Evolutionary conservation across 2,329 filamentous ascomycete genomes (phyloP).

Genomic region (Aspergillus pseudoglaucus): DNA sequence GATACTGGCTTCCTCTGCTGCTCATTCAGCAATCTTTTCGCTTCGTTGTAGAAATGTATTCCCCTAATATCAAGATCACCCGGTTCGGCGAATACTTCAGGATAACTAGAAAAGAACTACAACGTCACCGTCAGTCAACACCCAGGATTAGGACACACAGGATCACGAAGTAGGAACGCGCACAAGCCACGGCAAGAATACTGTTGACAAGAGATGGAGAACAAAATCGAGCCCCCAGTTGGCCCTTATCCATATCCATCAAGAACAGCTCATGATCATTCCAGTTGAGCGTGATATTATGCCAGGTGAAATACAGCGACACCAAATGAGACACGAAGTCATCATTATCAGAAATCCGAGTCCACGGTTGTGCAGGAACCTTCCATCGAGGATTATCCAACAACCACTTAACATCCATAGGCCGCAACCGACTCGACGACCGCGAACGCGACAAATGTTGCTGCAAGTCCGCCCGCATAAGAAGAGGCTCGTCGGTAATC

Average conservation of each 20-base stretch:
- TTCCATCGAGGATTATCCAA: slow-evolving; percentile 10
- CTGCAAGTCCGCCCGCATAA: too few relatives aligned
- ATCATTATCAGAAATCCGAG: slow-evolving; percentile 24
- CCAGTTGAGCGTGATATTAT: slow-evolving; percentile 14
- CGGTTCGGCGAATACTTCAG: slow-evolving; percentile 11
- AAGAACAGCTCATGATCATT: slow-evolving; percentile 24
- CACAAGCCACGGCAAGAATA: slow-evolving; percentile 19
- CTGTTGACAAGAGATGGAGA: slow-evolving; percentile 26
- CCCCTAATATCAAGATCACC: slow-evolving; percentile 11
- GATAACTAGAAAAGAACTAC: slow-evolving; percentile 12
- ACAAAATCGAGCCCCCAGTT: slow-evolving; percentile 19
- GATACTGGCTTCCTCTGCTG: slow-evolving; percentile 18
- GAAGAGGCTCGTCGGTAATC: too few relatives aligned
- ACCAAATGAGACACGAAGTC: slow-evolving; percentile 27
- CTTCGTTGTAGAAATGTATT: slow-evolving; percentile 22
- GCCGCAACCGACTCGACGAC: neutral
- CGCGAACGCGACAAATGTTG: too few relatives aligned
- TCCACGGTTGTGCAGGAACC: slow-evolving; percentile 21
- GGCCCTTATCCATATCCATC: slow-evolving; percentile 20
- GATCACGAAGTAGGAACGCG: neutral
- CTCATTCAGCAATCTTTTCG: slow-evolving; percentile 14
- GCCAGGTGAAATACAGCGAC: slow-evolving; percentile 18
- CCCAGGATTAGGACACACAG: neutral
- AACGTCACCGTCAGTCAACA: neutral
- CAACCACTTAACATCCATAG: slow-evolving; percentile 11